These are phyloP conservation scores for Penicillium taxi DNA, from an alignment of 495 filamentous ascomycete species.

Conservation along the genomic window DNA sequence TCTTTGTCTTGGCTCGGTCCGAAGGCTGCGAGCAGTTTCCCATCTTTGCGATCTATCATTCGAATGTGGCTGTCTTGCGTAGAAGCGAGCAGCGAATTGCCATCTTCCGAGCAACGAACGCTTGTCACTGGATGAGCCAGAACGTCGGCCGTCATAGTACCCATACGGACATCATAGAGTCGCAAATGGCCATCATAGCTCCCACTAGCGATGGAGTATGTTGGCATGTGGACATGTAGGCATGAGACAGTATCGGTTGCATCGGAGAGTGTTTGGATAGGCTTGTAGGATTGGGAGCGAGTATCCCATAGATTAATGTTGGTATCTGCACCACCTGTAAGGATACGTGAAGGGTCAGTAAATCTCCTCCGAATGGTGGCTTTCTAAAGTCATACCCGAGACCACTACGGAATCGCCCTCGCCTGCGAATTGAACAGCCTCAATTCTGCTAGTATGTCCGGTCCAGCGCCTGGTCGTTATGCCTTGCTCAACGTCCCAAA, in stretches of 20 bases:
- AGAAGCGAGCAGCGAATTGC: conserved; percentile 65
- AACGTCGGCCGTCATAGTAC: conserved; percentile 64
- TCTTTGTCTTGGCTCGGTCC: conserved; percentile 31
- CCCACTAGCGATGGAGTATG: conserved; percentile 45
- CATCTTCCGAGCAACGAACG: conserved; percentile 59
- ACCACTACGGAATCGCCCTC: conserved; percentile 60
- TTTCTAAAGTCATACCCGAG: conserved; percentile 34
- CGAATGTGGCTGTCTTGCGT: conserved; percentile 68
- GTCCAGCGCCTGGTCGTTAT: conserved; percentile 65
- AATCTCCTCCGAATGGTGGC: no score
- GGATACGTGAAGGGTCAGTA: neutral
- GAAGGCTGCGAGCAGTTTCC: conserved; percentile 67
- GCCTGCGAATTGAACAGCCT: conserved; percentile 70
- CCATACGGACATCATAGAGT: conserved; percentile 82
- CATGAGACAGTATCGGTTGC: conserved; percentile 67
- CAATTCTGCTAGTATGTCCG: conserved; percentile 65
- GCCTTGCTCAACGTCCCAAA: conserved; percentile 86
- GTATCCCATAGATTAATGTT: conserved; percentile 84
- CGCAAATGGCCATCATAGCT: conserved; percentile 84
- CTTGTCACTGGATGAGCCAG: conserved; percentile 52
- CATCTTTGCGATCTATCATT: conserved; percentile 72
- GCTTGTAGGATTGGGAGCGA: conserved; percentile 51
- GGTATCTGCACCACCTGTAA: conserved; percentile 66
- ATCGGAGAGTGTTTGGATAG: conserved; percentile 71
- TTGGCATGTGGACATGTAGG: conserved; percentile 43